phyloP scores from a whole-genome alignment of 371 early-diverging fungal genomes.

The Mortierella polycephala region DNA sequence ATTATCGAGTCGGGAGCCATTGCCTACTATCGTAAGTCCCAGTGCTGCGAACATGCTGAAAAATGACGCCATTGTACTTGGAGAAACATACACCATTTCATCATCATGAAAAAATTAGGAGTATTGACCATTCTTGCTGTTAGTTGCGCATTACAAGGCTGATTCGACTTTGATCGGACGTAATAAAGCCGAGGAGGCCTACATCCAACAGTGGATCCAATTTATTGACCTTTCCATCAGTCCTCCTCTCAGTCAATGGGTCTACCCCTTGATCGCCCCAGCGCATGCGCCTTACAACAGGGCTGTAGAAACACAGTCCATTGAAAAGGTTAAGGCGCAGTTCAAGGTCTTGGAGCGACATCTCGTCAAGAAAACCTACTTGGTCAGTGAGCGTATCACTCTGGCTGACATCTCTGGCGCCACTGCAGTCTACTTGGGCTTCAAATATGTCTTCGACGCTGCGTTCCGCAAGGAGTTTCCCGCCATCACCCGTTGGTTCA shows the following conservation, averaged over 20 bases:
- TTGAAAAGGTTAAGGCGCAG: slow-evolving; percentile 70
- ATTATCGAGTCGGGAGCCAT: slow-evolving; percentile 84
- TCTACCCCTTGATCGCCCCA: slow-evolving; percentile 75
- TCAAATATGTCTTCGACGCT: slow-evolving; percentile 68
- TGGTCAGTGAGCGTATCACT: slow-evolving; percentile 90
- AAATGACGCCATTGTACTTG: slow-evolving; percentile 2
- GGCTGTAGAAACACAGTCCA: slow-evolving; percentile 70
- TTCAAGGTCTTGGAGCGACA: slow-evolving; percentile 75
- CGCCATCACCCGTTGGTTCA: slow-evolving; percentile 89
- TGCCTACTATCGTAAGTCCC: slow-evolving; percentile 77
- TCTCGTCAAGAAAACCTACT: slow-evolving; percentile 81
- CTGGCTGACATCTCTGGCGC: slow-evolving; percentile 86
- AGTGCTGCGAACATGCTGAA: neutral
- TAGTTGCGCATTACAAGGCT: slow-evolving; percentile 72
- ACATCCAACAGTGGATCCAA: slow-evolving; percentile 80
- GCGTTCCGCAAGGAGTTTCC: slow-evolving; percentile 77
- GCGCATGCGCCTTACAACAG: slow-evolving; percentile 66
- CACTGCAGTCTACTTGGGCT: slow-evolving; percentile 67
- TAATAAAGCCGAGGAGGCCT: slow-evolving; percentile 73
- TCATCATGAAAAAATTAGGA: too few species aligned
- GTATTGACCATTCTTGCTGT: neutral
- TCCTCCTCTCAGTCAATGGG: slow-evolving; percentile 63
- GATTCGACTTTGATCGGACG: slow-evolving; percentile 69
- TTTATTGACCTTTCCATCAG: slow-evolving; percentile 73
- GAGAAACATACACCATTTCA: too few species aligned